Evolutionary conservation across 306 rosid species (phyloP).

Genomic region (Quercus ilex): DNA sequence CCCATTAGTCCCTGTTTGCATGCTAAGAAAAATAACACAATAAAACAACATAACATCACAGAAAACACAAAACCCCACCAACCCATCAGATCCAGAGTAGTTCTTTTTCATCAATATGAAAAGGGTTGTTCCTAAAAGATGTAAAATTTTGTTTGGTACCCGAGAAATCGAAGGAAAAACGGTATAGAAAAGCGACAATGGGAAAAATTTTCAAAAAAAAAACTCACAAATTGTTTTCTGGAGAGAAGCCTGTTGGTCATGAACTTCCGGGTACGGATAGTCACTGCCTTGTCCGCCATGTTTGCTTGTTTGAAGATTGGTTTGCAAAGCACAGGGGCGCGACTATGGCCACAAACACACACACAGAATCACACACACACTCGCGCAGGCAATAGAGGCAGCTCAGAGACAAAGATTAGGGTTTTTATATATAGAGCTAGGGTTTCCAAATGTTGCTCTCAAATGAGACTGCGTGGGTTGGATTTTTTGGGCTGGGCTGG

Average conservation of each 20-base stretch:
- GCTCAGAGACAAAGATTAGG: not conserved
- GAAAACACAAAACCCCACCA: not conserved
- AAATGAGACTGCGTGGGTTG: not conserved
- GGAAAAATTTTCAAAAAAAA: not conserved
- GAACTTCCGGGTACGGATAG: slow-evolving; percentile 84
- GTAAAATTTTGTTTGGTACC: not conserved
- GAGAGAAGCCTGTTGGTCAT: slow-evolving; percentile 93
- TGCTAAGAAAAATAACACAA: not conserved
- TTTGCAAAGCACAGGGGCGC: not conserved
- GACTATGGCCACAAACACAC: not conserved
- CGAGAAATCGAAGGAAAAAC: not conserved
- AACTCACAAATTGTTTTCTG: slow-evolving; percentile 83
- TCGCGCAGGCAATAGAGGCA: not conserved
- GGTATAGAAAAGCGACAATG: not conserved
- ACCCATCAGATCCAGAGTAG: not conserved
- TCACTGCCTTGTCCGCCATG: slow-evolving; percentile 93
- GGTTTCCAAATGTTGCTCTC: slow-evolving; percentile 27
- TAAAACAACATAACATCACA: not conserved
- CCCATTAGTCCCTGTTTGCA: not conserved
- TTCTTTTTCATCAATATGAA: not conserved
- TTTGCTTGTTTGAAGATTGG: slow-evolving; percentile 1
- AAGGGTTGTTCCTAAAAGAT: not conserved
- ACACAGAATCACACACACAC: not conserved
- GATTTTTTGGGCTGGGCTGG: not conserved
- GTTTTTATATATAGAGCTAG: slow-evolving; percentile 20